Evolutionary conservation across 495 filamentous ascomycete species (phyloP), one percentile per base, ranked within the genome.

Genomic region (Penicillium atrosanguineum): DNA sequence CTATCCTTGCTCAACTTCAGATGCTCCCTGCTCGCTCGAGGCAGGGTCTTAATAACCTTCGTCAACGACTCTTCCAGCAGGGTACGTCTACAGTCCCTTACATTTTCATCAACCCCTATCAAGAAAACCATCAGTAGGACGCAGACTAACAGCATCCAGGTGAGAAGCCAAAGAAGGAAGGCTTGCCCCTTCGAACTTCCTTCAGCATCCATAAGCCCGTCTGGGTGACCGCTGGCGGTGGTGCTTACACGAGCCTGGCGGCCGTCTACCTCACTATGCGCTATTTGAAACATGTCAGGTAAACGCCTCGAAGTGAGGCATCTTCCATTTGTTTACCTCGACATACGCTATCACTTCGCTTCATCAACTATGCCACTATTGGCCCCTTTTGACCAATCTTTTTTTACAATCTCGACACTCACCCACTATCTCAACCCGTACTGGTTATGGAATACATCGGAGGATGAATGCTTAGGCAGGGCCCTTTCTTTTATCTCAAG

Each of bases 201-300:
- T 56, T 77, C 18, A 65, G 48, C 31, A 61, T 67, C 26, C 74
- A 77, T 44, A 63, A 67, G 48, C 74, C 74, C 1, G 73, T 77
- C 44, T 77, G 74, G 74, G 34, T 73, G 16, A 64, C 72, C 5
- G 74, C 69, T 7, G 65, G 48, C 1, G 72, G 68, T 15, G 74
- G 63, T 34, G 59, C 65, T 7, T 77, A 77, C 53, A 77, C 74
- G 18, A 71, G 65, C 6, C 55, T 63, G 51, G 68, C 60, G 0
- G 74, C 72, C 3, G 69, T 71, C 18, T 72, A 69, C 47, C 61
- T 77, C 16, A 72, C 74, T 0, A 67, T 75, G 57, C 64, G 59
- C 26, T 71, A 70, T 40, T 49, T 77, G 55, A 69, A 66, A 28
- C 70, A 55, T 4, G 43, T 69, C 34, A 46, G 58, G 28, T 57